Evolutionary conservation across 805 yeast genomes (phyloP), one percentile per base, ranked within the genome.

Genomic region (Zygotorulaspora chibaensis): DNA sequence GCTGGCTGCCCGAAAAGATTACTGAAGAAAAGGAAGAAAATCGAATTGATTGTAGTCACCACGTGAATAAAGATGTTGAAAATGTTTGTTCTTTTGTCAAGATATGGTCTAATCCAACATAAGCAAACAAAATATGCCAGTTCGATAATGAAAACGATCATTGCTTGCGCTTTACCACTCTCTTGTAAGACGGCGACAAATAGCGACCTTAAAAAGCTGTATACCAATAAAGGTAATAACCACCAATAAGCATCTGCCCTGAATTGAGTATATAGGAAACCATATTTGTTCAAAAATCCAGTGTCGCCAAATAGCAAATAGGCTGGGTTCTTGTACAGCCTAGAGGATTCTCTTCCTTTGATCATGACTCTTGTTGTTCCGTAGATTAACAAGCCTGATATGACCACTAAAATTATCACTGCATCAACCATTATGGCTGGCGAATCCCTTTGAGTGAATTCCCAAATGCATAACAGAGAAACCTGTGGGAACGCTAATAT

Each of bases 1-100:
- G 79, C 83, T 3, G 95, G 95, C 67, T 86, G 93, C 31, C 74
- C 77, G 71, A 88, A 90, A 35, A 87, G 72, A 61, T 84, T 80
- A 15, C 96, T 85, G 71, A 88, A 93, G 70, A 93, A 90, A 70
- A 89, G 68, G 67, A 87, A 93, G 70, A 93, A 84, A 35, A 91
- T 67, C 1, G 96, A 78, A 66, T 93, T 93, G 59, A 91, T 68
- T 46, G 88, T 76, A 61, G 81, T 85, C 55, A 93, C 81, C 38
- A 85, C 76, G 31, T 87, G 82, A 56, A 91, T 87, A 39, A 86
- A 76, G 56, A 93, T 91, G 68, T 90, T 91, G 77, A 89, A 87
- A n/a, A 80, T 83, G 58, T 93, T 93, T 28, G 98, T 90, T 69
- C 95, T 77, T 67, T 84, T 88, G 69, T 93, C 97, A 90, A 93